phyloP scores from a whole-genome alignment of 1,284 basidiomycete genomes.

The Ganoderma lucidum region DNA sequence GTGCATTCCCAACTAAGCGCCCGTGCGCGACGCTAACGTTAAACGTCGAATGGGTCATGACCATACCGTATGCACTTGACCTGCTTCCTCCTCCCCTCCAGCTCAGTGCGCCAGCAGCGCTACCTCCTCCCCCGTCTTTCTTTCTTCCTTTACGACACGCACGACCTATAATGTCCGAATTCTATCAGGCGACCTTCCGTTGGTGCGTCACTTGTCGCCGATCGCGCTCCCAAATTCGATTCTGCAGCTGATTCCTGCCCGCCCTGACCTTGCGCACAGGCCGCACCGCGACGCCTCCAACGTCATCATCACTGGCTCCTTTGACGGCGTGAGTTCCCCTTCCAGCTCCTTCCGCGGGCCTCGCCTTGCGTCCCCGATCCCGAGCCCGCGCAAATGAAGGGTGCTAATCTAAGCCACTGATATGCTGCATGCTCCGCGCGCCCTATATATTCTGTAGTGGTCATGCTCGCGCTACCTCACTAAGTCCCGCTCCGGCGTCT shows the following conservation, averaged over 20 bases:
- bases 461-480: conserved; percentile 62
- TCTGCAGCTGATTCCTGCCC: background rate
- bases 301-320: conserved; percentile 79
- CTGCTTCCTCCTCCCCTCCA: background rate
- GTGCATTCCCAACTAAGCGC: conserved; percentile 5
- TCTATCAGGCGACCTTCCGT: conserved; percentile 35
- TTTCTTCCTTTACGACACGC: conserved; percentile 22
- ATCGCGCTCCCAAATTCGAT: conserved; percentile 3
- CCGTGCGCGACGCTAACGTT: background rate
- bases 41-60: background rate
- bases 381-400: background rate
- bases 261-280: conserved; percentile 40
- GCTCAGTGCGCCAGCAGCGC: conserved; percentile 27
- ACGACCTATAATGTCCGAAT: conserved; percentile 35
- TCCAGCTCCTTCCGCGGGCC: background rate
- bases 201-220: conserved; percentile 24
- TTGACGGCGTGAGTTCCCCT: conserved; percentile 70
- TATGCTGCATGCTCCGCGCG: conserved; percentile 20
- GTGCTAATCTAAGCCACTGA: conserved; percentile 10
- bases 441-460: conserved; percentile 58
- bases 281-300: conserved; percentile 61
- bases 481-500: conserved; percentile 57
- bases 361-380: background rate
- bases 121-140: conserved; percentile 25
- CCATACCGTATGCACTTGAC: background rate